Conservation (phyloP, 352 stramenopile genomes). For the Phytophthora vignae region DNA sequence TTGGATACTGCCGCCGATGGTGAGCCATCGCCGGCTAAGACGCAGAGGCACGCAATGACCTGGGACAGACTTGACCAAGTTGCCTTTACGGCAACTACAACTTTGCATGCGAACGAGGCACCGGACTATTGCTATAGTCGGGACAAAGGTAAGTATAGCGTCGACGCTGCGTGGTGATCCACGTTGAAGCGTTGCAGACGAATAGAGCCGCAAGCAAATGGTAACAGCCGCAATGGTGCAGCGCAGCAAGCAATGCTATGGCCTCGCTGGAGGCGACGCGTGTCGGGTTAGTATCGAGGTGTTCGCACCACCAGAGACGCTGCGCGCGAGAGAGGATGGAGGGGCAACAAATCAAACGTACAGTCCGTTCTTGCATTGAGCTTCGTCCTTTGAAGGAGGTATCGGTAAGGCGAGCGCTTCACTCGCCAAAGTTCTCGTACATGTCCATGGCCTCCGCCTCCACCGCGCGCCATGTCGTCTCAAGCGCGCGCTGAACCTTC, state of each 20-base stretch:
- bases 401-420: slow-evolving; percentile 1
- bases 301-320: slow-evolving; percentile 23
- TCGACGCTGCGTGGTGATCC: neutral
- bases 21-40: slow-evolving; percentile 12
- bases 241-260: too few relatives aligned
- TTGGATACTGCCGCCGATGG: slow-evolving; percentile 26
- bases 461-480: slow-evolving; percentile 31
- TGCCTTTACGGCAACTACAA: slow-evolving; percentile 21
- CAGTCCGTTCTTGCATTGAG: slow-evolving; percentile 20
- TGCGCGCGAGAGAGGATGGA: slow-evolving; percentile 10
- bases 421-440: slow-evolving; percentile 78
- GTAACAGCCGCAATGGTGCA: neutral
- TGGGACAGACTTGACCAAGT: slow-evolving; percentile 19
- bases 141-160: slow-evolving; percentile 18
- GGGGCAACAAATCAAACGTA: slow-evolving; percentile 13
- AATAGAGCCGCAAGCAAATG: slow-evolving; percentile 17
- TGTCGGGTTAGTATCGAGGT: slow-evolving; percentile 29
- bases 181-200: slow-evolving; percentile 15
- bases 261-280: neutral
- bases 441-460: slow-evolving; percentile 68
- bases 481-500: slow-evolving; percentile 46
- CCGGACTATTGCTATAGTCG: slow-evolving; percentile 26
- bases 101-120: slow-evolving; percentile 16
- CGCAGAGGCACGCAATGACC: slow-evolving; percentile 17
- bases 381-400: slow-evolving; percentile 13